These are phyloP conservation scores for Tolypocladium paradoxum DNA, from an alignment of 2,329 filamentous ascomycete genomes.

Conservation along the genomic window DNA sequence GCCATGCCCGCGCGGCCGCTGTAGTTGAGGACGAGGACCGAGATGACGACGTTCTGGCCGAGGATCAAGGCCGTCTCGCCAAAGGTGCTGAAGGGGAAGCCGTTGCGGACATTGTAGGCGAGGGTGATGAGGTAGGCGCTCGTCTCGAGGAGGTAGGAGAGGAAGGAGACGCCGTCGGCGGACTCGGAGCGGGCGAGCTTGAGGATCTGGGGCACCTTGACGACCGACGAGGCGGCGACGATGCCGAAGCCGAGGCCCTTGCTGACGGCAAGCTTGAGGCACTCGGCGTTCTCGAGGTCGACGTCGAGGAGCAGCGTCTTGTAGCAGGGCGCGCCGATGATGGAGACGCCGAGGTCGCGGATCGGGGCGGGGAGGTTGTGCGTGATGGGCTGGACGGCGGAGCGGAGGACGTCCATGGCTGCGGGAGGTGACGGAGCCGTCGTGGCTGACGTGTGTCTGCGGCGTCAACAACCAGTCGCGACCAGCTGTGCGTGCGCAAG, in stretches of 20 bases:
- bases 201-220: slow-evolving; percentile 94
- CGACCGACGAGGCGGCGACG: slow-evolving; percentile 77
- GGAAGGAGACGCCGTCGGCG: slow-evolving; percentile 74
- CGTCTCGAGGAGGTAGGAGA: slow-evolving; percentile 89
- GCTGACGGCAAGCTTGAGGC: slow-evolving; percentile 80
- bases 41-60: slow-evolving; percentile 84
- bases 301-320: slow-evolving; percentile 75
- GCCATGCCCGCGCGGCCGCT: slow-evolving; percentile 57
- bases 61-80: slow-evolving; percentile 91
- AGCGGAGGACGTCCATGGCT: slow-evolving; percentile 51
- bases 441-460: too few relatives aligned
- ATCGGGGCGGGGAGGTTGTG: slow-evolving; percentile 64
- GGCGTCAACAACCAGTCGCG: too few relatives aligned
- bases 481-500: too few relatives aligned
- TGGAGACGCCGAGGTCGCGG: slow-evolving; percentile 61
- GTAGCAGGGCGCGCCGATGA: slow-evolving; percentile 82
- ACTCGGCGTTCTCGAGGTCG: slow-evolving; percentile 64
- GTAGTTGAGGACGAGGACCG: slow-evolving; percentile 76
- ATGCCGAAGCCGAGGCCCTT: slow-evolving; percentile 92
- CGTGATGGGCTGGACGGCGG: slow-evolving; percentile 57
- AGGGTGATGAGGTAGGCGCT: slow-evolving; percentile 77
- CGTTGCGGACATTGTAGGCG: slow-evolving; percentile 83
- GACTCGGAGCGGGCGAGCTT: slow-evolving; percentile 79
- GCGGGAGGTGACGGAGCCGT: background rate
- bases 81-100: slow-evolving; percentile 92